These are phyloP conservation scores for Phytomonas serpens DNA, from an alignment of 208 protist genomes.

Conservation along the genomic window DNA sequence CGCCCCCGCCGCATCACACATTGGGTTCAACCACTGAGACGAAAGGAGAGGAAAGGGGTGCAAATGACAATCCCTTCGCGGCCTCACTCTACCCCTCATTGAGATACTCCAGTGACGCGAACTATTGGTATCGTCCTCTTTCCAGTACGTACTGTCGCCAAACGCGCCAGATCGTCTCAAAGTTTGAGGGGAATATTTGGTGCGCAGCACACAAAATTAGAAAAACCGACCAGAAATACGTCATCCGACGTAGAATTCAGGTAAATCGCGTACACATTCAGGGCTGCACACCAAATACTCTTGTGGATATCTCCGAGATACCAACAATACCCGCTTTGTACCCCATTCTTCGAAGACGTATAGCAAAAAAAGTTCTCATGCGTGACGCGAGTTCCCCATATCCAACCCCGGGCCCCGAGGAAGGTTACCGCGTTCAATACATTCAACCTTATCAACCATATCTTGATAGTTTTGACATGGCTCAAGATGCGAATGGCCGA, in stretches of 20 bases:
- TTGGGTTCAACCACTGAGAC: background rate
- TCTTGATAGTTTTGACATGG: background rate
- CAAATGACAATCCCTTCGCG: background rate
- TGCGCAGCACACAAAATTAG: background rate
- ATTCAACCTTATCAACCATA: background rate
- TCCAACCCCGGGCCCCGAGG: background rate
- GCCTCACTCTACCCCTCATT: constrained; percentile 4
- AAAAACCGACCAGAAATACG: background rate
- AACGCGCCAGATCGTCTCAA: constrained; percentile 7
- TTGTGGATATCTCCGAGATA: background rate
- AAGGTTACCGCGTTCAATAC: background rate
- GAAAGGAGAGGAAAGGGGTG: background rate
- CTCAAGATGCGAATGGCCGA: background rate
- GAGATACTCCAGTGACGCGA: constrained; percentile 10
- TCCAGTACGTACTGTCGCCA: background rate
- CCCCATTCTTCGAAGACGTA: background rate
- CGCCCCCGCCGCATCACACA: background rate
- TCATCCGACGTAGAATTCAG: background rate
- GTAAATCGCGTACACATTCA: background rate
- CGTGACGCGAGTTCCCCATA: background rate
- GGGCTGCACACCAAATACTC: background rate
- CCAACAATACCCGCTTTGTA: background rate
- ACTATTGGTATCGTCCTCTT: constrained; percentile 13
- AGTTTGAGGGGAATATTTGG: background rate
- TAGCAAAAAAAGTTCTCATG: background rate